These are phyloP conservation scores for Nicotiana noctiflora DNA, from an alignment of 257 asterid species.

Conservation along the genomic window DNA sequence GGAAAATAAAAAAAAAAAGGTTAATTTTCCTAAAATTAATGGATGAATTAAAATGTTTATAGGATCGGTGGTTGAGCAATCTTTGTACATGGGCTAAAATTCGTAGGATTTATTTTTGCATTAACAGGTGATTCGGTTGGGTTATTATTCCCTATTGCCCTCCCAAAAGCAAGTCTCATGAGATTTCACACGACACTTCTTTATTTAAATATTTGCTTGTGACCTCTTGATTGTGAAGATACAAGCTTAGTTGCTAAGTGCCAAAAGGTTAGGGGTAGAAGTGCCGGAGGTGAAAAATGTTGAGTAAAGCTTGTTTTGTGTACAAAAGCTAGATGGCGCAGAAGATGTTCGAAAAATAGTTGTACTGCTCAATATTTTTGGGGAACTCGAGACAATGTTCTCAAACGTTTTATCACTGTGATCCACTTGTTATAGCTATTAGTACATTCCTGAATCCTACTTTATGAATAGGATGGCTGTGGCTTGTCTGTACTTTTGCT, in stretches of 20 bases:
- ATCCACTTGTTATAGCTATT: not conserved
- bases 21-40: not conserved
- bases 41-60: not conserved
- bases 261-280: too few relatives aligned
- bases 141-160: not conserved
- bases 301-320: not conserved
- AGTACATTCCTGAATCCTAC: not conserved
- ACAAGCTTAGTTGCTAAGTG: not conserved
- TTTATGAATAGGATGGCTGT: not conserved
- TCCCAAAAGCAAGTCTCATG: not conserved
- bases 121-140: not conserved
- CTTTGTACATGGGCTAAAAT: not conserved
- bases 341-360: not conserved
- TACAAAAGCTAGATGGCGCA: not conserved
- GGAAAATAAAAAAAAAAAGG: not conserved
- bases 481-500: too few relatives aligned
- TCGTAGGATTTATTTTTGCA: not conserved
- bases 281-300: not conserved
- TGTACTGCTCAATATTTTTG: not conserved
- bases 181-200: not conserved
- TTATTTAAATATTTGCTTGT: not conserved
- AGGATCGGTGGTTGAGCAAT: not conserved
- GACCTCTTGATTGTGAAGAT: not conserved
- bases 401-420: not conserved
- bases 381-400: not conserved